phyloP scores from a whole-genome alignment of 306 rosid genomes.

The Echinosophora koreensis region DNA sequence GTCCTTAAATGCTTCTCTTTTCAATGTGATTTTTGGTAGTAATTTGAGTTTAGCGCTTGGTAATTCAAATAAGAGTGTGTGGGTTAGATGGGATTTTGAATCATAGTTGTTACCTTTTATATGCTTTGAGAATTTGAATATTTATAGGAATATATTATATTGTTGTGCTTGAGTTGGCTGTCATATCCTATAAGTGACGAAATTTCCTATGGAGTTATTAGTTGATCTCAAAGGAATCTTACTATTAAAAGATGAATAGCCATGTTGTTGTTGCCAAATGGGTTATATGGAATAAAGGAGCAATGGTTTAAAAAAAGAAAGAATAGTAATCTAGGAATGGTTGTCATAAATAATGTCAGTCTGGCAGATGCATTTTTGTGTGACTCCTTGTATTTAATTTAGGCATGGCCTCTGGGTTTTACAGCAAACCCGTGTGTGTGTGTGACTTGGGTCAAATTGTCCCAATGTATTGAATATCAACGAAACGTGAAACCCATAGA shows the following conservation, averaged over 20 bases:
- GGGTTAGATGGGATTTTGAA: not conserved
- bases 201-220: slow-evolving; percentile 11
- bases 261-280: not conserved
- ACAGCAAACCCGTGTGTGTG: not conserved
- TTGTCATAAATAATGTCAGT: not conserved
- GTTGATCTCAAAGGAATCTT: not conserved
- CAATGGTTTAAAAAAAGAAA: not conserved
- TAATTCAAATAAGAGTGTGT: not conserved
- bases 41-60: not conserved
- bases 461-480: not conserved
- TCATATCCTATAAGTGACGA: slow-evolving; percentile 8
- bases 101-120: not conserved
- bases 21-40: not conserved
- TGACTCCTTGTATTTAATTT: slow-evolving; percentile 33
- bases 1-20: not conserved
- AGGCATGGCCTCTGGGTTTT: not conserved
- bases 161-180: not conserved
- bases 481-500: no score
- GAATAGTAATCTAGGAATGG: not conserved
- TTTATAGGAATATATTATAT: not conserved
- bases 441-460: not conserved
- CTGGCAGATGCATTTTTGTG: not conserved
- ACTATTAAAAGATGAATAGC: not conserved
- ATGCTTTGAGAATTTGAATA: not conserved
- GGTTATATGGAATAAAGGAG: not conserved